Conservation (phyloP, 2,329 filamentous ascomycete species). For the Albophoma yamanashiensis region DNA sequence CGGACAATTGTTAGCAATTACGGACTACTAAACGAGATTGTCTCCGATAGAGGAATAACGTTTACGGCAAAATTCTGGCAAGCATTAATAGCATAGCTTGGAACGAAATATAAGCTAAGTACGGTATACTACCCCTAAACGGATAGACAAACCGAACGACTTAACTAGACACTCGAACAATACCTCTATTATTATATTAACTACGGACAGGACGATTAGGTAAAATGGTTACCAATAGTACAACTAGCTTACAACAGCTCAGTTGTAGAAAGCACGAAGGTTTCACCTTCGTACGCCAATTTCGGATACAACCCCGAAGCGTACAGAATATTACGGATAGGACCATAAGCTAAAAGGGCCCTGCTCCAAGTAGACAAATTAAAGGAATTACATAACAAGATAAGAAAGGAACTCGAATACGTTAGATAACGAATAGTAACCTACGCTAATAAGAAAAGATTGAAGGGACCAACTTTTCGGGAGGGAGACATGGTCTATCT, state of each 20-base stretch:
- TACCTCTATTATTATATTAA: too few relatives aligned
- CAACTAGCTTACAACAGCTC: too few relatives aligned
- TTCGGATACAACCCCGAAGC: too few relatives aligned
- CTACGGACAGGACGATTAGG: too few relatives aligned
- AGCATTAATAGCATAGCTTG: not conserved
- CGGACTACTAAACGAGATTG: not conserved
- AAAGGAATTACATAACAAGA: not conserved
- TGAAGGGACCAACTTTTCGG: constrained; percentile 1
- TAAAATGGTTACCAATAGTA: too few relatives aligned
- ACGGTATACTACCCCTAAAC: not conserved
- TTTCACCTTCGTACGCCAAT: too few relatives aligned
- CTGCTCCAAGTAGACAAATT: too few relatives aligned
- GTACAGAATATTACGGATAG: too few relatives aligned
- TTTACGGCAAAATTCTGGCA: not conserved
- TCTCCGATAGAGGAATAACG: not conserved
- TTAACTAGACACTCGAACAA: too few relatives aligned
- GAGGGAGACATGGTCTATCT: constrained; percentile 4
- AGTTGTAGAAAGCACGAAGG: too few relatives aligned
- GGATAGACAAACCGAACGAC: not conserved
- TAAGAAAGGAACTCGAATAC: not conserved
- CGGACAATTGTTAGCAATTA: not conserved
- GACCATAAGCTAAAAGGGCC: too few relatives aligned
- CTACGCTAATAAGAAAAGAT: not conserved
- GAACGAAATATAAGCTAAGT: not conserved
- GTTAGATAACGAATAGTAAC: not conserved